Conservation (phyloP, 1,284 basidiomycete genomes). For the Cystobasidium slooffiae region DNA sequence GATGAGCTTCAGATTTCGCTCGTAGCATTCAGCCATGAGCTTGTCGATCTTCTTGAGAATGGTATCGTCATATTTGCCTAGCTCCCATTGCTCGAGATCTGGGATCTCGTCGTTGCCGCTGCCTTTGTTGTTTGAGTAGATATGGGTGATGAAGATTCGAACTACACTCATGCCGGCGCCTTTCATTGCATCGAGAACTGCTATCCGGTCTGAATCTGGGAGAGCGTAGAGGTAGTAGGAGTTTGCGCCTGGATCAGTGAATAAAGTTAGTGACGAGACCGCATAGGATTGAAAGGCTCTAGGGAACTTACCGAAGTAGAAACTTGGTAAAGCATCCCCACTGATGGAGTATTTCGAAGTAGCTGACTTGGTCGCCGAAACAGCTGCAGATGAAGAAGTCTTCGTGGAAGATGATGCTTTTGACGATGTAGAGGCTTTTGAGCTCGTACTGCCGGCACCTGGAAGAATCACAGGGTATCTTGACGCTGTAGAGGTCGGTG, state of each 20-base stretch:
- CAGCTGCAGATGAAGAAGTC: constrained; percentile 2
- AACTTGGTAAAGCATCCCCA: neutral
- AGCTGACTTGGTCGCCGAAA: neutral
- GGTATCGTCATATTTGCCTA: constrained; percentile 59
- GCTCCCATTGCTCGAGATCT: constrained; percentile 56
- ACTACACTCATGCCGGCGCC: constrained; percentile 51
- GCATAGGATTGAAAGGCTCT: constrained; percentile 37
- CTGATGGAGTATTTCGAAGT: constrained; percentile 2
- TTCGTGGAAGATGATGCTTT: neutral
- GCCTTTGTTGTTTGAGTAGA: constrained; percentile 51
- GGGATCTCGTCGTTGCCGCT: constrained; percentile 47
- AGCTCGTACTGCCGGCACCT: neutral
- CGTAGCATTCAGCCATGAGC: constrained; percentile 58
- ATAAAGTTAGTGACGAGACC: neutral
- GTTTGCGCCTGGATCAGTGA: constrained; percentile 47
- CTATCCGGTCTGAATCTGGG: constrained; percentile 45
- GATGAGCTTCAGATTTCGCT: constrained; percentile 58
- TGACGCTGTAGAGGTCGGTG: neutral
- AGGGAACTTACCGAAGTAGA: constrained; percentile 18
- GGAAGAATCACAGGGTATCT: neutral
- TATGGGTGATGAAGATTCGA: constrained; percentile 51
- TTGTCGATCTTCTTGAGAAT: constrained; percentile 59
- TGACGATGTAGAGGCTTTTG: constrained; percentile 13
- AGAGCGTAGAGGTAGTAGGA: constrained; percentile 52
- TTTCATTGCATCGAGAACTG: constrained; percentile 52